Percentiles rank a stretch among this genome's conserved stretches.
These are phyloP conservation scores for Tricholoma bakamatsutake DNA, from an alignment of 768 basidiomycete genomes.

Conservation along the genomic window DNA sequence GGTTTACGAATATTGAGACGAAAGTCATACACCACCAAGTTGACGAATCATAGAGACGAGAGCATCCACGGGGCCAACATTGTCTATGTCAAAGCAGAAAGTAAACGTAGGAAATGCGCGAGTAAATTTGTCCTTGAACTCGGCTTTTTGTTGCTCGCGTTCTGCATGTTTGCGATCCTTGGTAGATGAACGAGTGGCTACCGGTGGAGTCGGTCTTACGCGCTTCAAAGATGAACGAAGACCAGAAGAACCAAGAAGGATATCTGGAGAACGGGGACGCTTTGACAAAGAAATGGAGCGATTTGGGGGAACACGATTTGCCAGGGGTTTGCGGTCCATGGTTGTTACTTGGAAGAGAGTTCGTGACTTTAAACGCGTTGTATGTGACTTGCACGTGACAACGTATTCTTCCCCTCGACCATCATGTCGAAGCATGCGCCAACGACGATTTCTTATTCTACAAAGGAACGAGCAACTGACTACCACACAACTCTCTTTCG, in stretches of 20 bases:
- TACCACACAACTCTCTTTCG: conserved; percentile 78
- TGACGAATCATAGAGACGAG: conserved; percentile 39
- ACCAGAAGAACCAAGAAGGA: conserved; percentile 23
- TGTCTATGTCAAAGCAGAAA: conserved; percentile 71
- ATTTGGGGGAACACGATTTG: conserved; percentile 31
- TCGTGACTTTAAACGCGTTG: conserved; percentile 5
- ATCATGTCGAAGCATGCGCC: conserved; percentile 21
- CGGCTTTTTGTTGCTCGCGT: conserved; percentile 51
- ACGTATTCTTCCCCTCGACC: no score
- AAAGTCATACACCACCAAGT: conserved; percentile 67
- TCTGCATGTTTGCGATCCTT: conserved; percentile 45
- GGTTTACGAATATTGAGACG: neutral
- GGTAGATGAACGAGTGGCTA: conserved; percentile 28
- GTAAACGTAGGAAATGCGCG: conserved; percentile 78
- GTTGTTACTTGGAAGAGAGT: conserved; percentile 36
- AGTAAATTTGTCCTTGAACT: conserved; percentile 81
- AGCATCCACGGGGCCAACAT: neutral
- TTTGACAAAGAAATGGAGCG: conserved; percentile 30
- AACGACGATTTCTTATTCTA: conserved; percentile 20
- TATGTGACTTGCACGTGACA: conserved; percentile 1
- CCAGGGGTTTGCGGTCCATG: conserved; percentile 43
- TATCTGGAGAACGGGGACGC: conserved; percentile 49
- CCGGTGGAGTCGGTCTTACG: conserved; percentile 27
- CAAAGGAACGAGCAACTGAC: conserved; percentile 37
- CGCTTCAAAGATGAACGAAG: conserved; percentile 33